Evolutionary conservation across 306 rosid species (phyloP).

Genomic region (Ziziphus jujuba): DNA sequence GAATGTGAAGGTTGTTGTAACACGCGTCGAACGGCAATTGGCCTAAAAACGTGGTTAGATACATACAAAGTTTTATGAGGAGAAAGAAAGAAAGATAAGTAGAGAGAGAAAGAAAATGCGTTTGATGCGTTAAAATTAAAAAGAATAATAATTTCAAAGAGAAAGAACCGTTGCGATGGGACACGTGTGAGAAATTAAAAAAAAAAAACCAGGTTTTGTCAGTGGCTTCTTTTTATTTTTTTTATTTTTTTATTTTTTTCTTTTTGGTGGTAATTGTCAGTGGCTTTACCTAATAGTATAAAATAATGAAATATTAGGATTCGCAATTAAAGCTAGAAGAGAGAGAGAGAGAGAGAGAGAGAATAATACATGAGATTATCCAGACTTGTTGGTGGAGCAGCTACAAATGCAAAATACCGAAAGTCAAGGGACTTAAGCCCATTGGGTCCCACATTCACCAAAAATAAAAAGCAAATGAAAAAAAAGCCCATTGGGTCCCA

Average conservation of each 20-base stretch:
- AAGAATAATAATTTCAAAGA: not conserved
- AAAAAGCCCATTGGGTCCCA: not conserved
- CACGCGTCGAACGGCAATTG: slow-evolving; percentile 29
- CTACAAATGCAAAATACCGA: not conserved
- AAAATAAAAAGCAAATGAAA: too few species aligned
- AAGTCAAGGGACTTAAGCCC: slow-evolving; percentile 30
- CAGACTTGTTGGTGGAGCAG: slow-evolving; percentile 30
- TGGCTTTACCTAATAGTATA: too few species aligned
- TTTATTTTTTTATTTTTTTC: slow-evolving; percentile 1
- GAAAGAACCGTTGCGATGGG: slow-evolving; percentile 34
- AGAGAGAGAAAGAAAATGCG: not conserved
- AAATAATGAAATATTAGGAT: too few species aligned
- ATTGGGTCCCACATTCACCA: not conserved
- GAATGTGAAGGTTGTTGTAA: not conserved
- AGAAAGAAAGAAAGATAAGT: not conserved
- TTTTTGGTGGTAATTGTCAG: too few species aligned
- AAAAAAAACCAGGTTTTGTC: slow-evolving; percentile 3
- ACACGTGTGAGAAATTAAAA: slow-evolving; percentile 37
- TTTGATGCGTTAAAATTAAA: slow-evolving; percentile 19
- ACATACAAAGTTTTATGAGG: too few species aligned
- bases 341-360: too few species aligned
- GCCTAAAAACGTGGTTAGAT: slow-evolving; percentile 20
- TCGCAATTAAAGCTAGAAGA: too few species aligned
- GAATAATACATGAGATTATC: too few species aligned
- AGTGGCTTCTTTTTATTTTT: not conserved